Conservation (phyloP, 108 stramenopile genomes). For the Ochromonas danica region DNA sequence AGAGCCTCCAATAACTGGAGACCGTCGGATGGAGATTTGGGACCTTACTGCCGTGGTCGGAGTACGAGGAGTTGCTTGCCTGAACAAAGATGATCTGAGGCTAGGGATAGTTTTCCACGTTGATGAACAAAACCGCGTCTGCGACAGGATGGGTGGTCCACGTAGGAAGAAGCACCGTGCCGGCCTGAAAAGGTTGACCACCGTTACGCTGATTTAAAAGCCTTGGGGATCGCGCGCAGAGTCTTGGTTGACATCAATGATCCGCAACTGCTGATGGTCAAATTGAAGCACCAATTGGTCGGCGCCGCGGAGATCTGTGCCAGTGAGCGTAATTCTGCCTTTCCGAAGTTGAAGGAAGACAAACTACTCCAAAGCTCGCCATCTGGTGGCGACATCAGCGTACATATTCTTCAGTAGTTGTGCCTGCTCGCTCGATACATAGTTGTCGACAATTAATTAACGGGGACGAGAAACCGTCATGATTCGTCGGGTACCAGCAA, state of each 20-base stretch:
- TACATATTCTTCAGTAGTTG: neutral
- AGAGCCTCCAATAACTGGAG: neutral
- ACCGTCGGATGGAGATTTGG: neutral
- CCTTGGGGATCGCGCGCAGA: neutral
- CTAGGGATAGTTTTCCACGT: neutral
- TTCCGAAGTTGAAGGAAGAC: conserved; percentile 1
- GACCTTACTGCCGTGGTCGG: neutral
- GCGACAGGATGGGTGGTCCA: neutral
- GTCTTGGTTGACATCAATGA: neutral
- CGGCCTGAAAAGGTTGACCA: neutral
- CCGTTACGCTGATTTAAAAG: neutral
- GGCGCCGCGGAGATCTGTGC: conserved; percentile 1
- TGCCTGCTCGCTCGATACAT: neutral
- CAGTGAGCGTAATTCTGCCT: neutral
- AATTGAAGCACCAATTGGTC: neutral
- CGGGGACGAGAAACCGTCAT: neutral
- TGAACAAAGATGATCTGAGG: conserved; percentile 5
- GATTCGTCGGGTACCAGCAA: conserved; percentile 1
- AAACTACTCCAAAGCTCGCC: conserved; percentile 1
- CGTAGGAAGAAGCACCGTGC: neutral
- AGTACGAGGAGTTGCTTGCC: neutral
- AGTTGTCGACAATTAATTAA: neutral
- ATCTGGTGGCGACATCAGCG: neutral
- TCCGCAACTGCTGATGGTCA: conserved; percentile 1
- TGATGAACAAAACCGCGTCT: neutral